Base-by-base conservation (phyloP, 129 eudicot genomes). In the Glebionis coronaria region DNA sequence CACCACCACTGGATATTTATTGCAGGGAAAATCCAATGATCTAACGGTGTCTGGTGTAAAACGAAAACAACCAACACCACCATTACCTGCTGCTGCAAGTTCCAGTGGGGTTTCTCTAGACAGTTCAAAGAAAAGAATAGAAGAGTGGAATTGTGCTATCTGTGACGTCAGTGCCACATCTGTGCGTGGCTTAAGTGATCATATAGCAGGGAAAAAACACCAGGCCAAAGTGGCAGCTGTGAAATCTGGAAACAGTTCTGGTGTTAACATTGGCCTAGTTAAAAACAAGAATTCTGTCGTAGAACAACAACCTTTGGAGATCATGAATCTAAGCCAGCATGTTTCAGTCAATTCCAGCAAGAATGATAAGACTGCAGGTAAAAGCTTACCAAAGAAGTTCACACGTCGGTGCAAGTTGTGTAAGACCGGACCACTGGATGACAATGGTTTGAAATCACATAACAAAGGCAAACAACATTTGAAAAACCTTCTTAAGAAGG, bases 191-290 rank as follows among this genome's bases (percentile, higher is more conserved):
- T 45, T 90, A 46, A 54, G 78, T n/a, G 83, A 82, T 3, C 92
- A 88, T 70, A 47, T 82, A 1, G 60, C 70, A n/a, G 96, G 96
- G 35, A 82, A 76, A 59, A 82, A 61, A 54, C 96, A 88, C 73
- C 83, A 76, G 68, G 42, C 83, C 15, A 79, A 74, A 58, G 81
- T 76, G 71, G 81, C 73, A 42, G 89, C 69, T 13, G 19, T 74
- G 38, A 53, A 35, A 38, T 56, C 66, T 5, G 13, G n/a, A 31
- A 52, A 67, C 12, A 31, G 25, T 7, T 8, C 19, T 19, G 55
- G 51, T 56, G 31, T 9, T 20, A 18, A 63, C 13, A 44, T 45
- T 63, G 56, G 54, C 1, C 5, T 27, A 5, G 72, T 6, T 31
- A 67, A 66, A 31, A 10, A 9, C 27, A 49, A 65, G 58, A 64